phyloP scores from a whole-genome alignment of 768 basidiomycete species.

The Clitopilus passeckerianus region DNA sequence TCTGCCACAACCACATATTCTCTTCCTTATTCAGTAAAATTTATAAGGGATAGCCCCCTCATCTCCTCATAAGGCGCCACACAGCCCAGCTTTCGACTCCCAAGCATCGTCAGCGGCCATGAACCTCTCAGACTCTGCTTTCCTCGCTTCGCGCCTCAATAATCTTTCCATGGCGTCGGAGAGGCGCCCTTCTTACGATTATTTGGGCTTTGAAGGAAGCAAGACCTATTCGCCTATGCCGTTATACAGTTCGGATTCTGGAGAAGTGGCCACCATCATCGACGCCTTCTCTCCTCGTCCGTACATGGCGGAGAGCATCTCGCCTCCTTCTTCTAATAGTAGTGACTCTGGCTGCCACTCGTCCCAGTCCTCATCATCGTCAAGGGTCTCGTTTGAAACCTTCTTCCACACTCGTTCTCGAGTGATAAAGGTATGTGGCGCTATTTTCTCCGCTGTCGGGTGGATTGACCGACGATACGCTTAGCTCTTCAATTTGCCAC shows the following conservation, averaged over 20 bases:
- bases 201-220: not conserved
- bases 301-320: conserved; percentile 17
- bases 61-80: conserved; percentile 12
- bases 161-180: conserved; percentile 4
- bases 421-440: conserved; percentile 43
- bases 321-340: conserved; percentile 29
- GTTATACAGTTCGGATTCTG: conserved; percentile 2
- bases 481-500: conserved; percentile 36
- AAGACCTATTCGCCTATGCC: not conserved
- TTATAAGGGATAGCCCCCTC: conserved; percentile 15
- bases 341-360: conserved; percentile 20
- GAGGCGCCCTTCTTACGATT: conserved; percentile 3
- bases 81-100: conserved; percentile 3
- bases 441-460: conserved; percentile 7
- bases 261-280: conserved; percentile 12
- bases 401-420: conserved; percentile 50
- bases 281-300: conserved; percentile 22
- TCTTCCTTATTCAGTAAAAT: conserved; percentile 7
- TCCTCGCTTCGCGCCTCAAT: conserved; percentile 5
- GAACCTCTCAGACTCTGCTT: conserved; percentile 13
- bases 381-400: conserved; percentile 23
- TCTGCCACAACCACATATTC: conserved; percentile 19
- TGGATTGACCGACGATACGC: conserved; percentile 3
- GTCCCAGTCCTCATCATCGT: conserved; percentile 11
- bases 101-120: conserved; percentile 11